A percentile compares a stretch with the other conserved stretches of the same genome.
phyloP scores from a whole-genome alignment of 768 basidiomycete genomes.

The Phanerochaete carnosa region DNA sequence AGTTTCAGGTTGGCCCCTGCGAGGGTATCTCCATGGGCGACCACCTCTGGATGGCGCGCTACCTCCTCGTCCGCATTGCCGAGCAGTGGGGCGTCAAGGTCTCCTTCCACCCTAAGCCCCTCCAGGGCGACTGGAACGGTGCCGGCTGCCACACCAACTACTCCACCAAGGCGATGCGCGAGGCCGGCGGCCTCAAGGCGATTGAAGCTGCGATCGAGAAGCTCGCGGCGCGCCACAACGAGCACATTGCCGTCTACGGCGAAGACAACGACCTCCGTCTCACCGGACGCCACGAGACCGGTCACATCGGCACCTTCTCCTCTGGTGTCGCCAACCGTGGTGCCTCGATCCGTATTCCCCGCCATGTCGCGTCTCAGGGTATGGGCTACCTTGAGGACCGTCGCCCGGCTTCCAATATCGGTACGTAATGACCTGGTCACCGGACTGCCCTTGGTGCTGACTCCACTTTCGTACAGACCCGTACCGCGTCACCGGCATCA shows the following conservation, averaged over 20 bases:
- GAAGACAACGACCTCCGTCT: conserved; percentile 96
- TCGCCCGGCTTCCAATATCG: conserved; percentile 97
- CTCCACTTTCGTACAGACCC: conserved; percentile 55
- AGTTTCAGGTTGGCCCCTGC: conserved; percentile 99
- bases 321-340: conserved; percentile 98
- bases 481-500: conserved; percentile 88
- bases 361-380: conserved; percentile 89
- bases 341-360: conserved; percentile 93
- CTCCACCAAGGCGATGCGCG: conserved; percentile 92
- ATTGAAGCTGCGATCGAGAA: conserved; percentile 96
- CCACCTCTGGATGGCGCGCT: conserved; percentile 99
- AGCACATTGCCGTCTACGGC: conserved; percentile 97
- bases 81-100: conserved; percentile 98
- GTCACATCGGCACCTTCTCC: conserved; percentile 86
- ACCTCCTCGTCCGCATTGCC: conserved; percentile 91
- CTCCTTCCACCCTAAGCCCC: conserved; percentile 99
- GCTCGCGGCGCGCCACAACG: conserved; percentile 82
- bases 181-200: conserved; percentile 86
- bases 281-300: conserved; percentile 97
- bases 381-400: conserved; percentile 96
- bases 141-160: conserved; percentile 99
- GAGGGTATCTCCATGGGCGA: conserved; percentile 98
- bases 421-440: conserved; percentile 38
- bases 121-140: conserved; percentile 98
- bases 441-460: conserved; percentile 1